These are phyloP conservation scores for Quercus robur DNA, from an alignment of 306 rosid species.

Conservation along the genomic window DNA sequence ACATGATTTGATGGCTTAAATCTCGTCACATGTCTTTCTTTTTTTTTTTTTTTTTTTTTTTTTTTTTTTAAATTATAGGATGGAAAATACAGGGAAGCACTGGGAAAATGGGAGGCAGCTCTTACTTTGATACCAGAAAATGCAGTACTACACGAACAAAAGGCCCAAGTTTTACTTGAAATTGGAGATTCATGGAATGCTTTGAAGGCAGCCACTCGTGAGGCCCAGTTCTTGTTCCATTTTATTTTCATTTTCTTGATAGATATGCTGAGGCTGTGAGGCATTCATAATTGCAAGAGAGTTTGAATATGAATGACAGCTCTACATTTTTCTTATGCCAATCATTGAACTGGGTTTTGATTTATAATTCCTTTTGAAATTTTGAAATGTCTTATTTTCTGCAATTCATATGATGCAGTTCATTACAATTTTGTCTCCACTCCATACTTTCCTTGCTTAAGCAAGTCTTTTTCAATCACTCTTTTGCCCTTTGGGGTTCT, in stretches of 20 bases:
- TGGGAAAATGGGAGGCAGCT: constrained; percentile 91
- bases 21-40: background rate
- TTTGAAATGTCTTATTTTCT: background rate
- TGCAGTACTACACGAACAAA: constrained; percentile 78
- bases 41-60: background rate
- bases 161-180: constrained; percentile 84
- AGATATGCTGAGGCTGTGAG: background rate
- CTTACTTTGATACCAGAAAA: constrained; percentile 64
- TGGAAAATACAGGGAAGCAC: constrained; percentile 73
- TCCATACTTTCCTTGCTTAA: background rate
- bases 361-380: background rate
- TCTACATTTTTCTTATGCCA: background rate
- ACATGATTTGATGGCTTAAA: constrained; percentile 8
- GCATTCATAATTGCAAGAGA: background rate
- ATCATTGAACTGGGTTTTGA: background rate
- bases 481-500: background rate
- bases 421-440: background rate
- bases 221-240: constrained; percentile 25
- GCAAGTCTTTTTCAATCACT: background rate
- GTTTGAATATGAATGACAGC: background rate
- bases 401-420: background rate
- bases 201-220: constrained; percentile 80
- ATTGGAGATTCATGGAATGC: constrained; percentile 92
- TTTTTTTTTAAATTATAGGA: constrained; percentile 36
- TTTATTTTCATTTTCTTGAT: background rate